These are phyloP conservation scores for Psidium friedrichsthalianum DNA, from an alignment of 345 rosid species.

Conservation along the genomic window DNA sequence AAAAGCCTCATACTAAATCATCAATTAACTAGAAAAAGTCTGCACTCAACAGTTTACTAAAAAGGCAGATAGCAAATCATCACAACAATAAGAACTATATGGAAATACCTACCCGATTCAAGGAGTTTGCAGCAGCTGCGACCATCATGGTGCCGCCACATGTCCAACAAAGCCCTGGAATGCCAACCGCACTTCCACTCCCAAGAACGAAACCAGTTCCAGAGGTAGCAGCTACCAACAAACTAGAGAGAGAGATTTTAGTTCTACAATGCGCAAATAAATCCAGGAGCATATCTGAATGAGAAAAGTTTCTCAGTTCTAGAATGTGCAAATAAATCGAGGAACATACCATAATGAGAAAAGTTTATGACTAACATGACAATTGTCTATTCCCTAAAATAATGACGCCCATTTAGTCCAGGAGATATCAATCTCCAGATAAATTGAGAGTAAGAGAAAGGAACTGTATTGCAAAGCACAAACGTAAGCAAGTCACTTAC, in stretches of 20 bases:
- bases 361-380: not conserved
- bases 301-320: too few relatives aligned
- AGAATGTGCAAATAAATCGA: too few relatives aligned
- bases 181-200: conserved; percentile 50
- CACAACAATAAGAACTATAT: not conserved
- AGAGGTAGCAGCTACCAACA: conserved; percentile 95
- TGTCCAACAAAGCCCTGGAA: conserved; percentile 77
- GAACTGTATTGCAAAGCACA: too few relatives aligned
- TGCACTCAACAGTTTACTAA: not conserved
- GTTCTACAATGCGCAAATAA: not conserved
- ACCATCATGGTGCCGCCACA: conserved; percentile 98
- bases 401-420: not conserved
- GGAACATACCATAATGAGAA: not conserved
- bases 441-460: too few relatives aligned
- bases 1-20: not conserved
- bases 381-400: not conserved
- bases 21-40: not conserved
- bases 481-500: too few relatives aligned
- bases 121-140: conserved; percentile 89
- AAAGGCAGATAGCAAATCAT: not conserved
- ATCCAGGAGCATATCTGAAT: too few relatives aligned
- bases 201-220: conserved; percentile 92
- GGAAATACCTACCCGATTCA: conserved; percentile 57
- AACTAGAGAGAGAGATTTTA: conserved; percentile 19
- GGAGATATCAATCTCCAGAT: not conserved